Evolutionary conservation across 371 early-diverging fungal genomes (phyloP).

Genomic region (Caulochytrium protostelioides): DNA sequence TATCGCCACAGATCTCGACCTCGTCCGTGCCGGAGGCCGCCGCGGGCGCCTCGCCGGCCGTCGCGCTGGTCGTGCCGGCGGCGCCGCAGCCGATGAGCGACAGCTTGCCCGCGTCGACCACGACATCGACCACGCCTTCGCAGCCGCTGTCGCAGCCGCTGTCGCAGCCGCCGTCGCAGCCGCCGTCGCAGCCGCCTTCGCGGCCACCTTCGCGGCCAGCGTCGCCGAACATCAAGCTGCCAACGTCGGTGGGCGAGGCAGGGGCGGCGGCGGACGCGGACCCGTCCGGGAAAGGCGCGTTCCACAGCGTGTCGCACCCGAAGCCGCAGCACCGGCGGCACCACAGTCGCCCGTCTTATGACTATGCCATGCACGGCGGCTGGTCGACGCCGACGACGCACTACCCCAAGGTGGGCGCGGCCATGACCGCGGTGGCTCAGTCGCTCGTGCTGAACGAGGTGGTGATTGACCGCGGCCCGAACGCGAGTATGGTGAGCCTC

Average conservation of each 20-base stretch:
- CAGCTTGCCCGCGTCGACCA: too few species aligned
- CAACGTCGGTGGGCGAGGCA: background rate
- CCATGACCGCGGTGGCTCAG: too few species aligned
- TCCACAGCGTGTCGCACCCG: too few species aligned
- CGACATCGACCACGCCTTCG: background rate
- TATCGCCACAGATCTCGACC: too few species aligned
- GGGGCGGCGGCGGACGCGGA: background rate
- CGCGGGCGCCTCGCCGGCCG: background rate
- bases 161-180: background rate
- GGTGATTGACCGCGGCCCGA: conserved; percentile 76
- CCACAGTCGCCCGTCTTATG: too few species aligned
- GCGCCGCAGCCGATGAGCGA: too few species aligned
- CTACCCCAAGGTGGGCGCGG: too few species aligned
- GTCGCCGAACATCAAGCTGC: background rate
- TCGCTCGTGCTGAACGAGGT: conserved; percentile 71
- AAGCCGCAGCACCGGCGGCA: too few species aligned
- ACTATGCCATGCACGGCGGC: too few species aligned
- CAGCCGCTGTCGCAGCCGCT: background rate
- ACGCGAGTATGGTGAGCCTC: conserved; percentile 60
- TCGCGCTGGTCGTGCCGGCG: too few species aligned
- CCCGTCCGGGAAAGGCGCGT: conserved; percentile 29
- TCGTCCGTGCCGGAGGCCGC: too few species aligned
- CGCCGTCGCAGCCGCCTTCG: background rate
- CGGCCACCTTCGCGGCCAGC: background rate
- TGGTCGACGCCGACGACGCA: too few species aligned